Percentiles rank a stretch among this genome's conserved stretches.
Evolutionary conservation across 1,139 yeast species (phyloP).

Genomic region (Blastobotrys capitulatus): DNA sequence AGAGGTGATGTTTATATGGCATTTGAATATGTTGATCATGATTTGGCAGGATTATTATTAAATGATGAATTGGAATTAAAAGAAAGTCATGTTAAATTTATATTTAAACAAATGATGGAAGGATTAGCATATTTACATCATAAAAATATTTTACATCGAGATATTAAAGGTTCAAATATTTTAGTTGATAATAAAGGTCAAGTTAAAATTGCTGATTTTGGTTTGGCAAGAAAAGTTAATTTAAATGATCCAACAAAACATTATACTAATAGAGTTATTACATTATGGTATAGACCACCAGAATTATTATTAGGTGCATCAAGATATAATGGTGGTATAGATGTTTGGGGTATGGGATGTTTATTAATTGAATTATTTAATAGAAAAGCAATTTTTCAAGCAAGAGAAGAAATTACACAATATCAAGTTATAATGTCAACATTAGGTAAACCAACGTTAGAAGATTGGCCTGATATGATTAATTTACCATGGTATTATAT

Average conservation of each 20-base stretch:
- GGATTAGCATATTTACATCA: slow-evolving; percentile 81
- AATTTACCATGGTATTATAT: slow-evolving; percentile 90
- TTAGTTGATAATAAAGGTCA: slow-evolving; percentile 66
- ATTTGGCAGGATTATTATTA: slow-evolving; percentile 77
- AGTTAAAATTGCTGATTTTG: slow-evolving; percentile 88
- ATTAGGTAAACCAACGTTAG: slow-evolving; percentile 79
- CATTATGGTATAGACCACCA: slow-evolving; percentile 97
- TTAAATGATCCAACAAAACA: slow-evolving; percentile 29
- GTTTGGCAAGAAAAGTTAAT: slow-evolving; percentile 61
- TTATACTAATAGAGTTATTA: slow-evolving; percentile 90
- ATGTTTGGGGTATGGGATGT: slow-evolving; percentile 97
- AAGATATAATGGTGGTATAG: slow-evolving; percentile 84
- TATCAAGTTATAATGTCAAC: slow-evolving; percentile 66
- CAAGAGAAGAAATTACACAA: slow-evolving; percentile 84
- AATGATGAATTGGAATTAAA: slow-evolving; percentile 64
- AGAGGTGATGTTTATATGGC: slow-evolving; percentile 76
- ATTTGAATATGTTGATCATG: slow-evolving; percentile 91
- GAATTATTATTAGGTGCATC: slow-evolving; percentile 88
- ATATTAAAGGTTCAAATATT: slow-evolving; percentile 90
- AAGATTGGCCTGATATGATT: slow-evolving; percentile 74
- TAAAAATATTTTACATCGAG: slow-evolving; percentile 80
- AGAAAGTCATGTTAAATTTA: slow-evolving; percentile 66
- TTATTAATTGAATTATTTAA: slow-evolving; percentile 75
- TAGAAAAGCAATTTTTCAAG: slow-evolving; percentile 74
- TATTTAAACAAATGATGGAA: slow-evolving; percentile 69